Conservation (phyloP, 148 eudicot species). For the Camellia lanceoleosa region DNA sequence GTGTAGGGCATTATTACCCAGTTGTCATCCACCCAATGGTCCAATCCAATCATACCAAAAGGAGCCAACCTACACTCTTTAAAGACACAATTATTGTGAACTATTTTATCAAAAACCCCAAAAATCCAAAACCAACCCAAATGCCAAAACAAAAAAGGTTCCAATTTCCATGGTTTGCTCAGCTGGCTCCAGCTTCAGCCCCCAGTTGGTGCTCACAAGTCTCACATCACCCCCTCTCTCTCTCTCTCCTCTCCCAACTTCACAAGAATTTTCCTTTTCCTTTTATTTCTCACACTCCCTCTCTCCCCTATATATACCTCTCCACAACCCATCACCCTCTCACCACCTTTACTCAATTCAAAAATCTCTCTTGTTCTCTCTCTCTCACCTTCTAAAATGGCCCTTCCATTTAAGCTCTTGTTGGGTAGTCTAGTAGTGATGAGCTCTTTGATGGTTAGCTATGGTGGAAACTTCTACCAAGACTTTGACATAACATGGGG, state of each 20-base stretch:
- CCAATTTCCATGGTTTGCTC: slow-evolving; percentile 18
- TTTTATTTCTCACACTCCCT: not conserved
- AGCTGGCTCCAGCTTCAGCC: slow-evolving; percentile 31
- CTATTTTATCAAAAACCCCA: not conserved
- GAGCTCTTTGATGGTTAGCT: slow-evolving; percentile 17
- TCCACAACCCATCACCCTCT: not conserved
- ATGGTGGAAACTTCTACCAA: slow-evolving; percentile 47
- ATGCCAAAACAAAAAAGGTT: slow-evolving; percentile 11
- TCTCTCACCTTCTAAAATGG: slow-evolving; percentile 9
- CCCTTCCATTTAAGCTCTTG: not conserved
- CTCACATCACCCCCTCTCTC: slow-evolving; percentile 11
- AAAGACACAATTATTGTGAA: not conserved
- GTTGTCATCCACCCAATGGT: slow-evolving; percentile 17
- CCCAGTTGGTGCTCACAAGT: slow-evolving; percentile 2
- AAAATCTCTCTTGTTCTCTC: slow-evolving; percentile 2
- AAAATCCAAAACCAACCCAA: not conserved
- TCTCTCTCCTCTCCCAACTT: slow-evolving; percentile 11
- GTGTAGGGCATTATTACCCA: not conserved
- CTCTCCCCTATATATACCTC: slow-evolving; percentile 16
- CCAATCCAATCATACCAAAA: slow-evolving; percentile 8
- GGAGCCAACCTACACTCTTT: not conserved
- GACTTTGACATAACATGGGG: slow-evolving; percentile 64
- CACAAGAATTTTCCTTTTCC: slow-evolving; percentile 11
- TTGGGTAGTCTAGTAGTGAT: slow-evolving; percentile 19
- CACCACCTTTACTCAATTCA: not conserved